Conservation (phyloP, 352 stramenopile genomes). For the Pythium rhizo-oryzae region DNA sequence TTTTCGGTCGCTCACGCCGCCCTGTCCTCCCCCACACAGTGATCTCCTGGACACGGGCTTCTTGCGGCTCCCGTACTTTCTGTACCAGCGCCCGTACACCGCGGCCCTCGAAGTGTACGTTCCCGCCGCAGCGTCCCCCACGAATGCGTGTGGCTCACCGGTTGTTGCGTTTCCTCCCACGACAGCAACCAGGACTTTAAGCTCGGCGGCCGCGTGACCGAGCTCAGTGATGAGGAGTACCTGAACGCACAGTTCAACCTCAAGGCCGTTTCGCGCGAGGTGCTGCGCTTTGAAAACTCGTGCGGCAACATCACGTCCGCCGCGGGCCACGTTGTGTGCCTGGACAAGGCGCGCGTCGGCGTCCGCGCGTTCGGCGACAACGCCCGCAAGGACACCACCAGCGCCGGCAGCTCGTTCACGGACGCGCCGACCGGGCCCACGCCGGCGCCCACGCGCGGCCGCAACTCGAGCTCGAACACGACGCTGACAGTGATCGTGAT, state of each 20-base stretch:
- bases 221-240: constrained; percentile 14
- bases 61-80: constrained; percentile 26
- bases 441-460: neutral
- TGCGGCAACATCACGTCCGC: neutral
- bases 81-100: constrained; percentile 38
- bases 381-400: neutral
- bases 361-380: neutral
- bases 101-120: constrained; percentile 30
- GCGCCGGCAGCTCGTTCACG: neutral
- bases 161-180: neutral
- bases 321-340: constrained; percentile 5
- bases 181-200: neutral
- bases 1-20: neutral
- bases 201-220: neutral
- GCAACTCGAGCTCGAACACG: constrained; percentile 30
- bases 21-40: constrained; percentile 15
- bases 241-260: constrained; percentile 9
- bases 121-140: neutral
- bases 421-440: neutral
- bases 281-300: neutral
- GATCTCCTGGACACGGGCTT: constrained; percentile 30
- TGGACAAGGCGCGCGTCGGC: neutral
- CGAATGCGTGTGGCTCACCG: neutral
- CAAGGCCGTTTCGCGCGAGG: no score
- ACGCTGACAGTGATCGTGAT: constrained; percentile 57